Percentiles rank a stretch among this genome's conserved stretches.
Evolutionary conservation across 345 rosid genomes (phyloP).

Genomic region (Gossypium turneri): DNA sequence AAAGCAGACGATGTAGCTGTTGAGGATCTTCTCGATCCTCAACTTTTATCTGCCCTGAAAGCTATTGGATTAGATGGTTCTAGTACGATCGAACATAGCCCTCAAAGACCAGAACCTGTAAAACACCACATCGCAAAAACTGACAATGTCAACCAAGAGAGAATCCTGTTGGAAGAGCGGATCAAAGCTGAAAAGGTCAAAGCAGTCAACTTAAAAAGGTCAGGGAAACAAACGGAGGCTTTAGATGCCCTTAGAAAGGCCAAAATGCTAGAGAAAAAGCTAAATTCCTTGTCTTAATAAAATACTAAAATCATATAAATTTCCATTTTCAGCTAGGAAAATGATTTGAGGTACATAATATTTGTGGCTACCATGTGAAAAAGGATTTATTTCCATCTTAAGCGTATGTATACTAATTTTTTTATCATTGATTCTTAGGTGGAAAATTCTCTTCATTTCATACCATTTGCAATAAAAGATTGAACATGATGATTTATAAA

Average conservation of each 20-base stretch:
- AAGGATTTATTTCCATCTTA: neutral
- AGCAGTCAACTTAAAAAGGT: conserved; percentile 65
- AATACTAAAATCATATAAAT: conserved; percentile 21
- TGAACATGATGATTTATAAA: neutral
- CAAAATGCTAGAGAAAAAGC: conserved; percentile 68
- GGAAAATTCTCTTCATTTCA: neutral
- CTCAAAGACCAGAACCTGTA: conserved; percentile 28
- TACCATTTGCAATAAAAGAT: neutral
- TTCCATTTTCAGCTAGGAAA: conserved; percentile 1
- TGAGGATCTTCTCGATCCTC: conserved; percentile 93
- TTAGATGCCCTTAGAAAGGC: conserved; percentile 81
- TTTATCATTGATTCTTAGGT: neutral
- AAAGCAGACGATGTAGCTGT: conserved; percentile 42
- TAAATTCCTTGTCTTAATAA: conserved; percentile 36
- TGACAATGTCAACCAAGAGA: conserved; percentile 46
- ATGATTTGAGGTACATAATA: neutral
- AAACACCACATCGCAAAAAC: conserved; percentile 25
- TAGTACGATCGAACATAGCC: conserved; percentile 19
- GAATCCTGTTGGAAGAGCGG: conserved; percentile 59
- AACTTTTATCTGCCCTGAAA: conserved; percentile 72
- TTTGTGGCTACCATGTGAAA: neutral
- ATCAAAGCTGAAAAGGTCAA: conserved; percentile 75
- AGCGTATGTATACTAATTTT: conserved; percentile 1
- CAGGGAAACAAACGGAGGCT: conserved; percentile 92
- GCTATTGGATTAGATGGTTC: conserved; percentile 64